Evolutionary conservation across 1,284 basidiomycete species (phyloP), one percentile per base, ranked within the genome.

Genomic region (Ceratobasidium sp.): DNA sequence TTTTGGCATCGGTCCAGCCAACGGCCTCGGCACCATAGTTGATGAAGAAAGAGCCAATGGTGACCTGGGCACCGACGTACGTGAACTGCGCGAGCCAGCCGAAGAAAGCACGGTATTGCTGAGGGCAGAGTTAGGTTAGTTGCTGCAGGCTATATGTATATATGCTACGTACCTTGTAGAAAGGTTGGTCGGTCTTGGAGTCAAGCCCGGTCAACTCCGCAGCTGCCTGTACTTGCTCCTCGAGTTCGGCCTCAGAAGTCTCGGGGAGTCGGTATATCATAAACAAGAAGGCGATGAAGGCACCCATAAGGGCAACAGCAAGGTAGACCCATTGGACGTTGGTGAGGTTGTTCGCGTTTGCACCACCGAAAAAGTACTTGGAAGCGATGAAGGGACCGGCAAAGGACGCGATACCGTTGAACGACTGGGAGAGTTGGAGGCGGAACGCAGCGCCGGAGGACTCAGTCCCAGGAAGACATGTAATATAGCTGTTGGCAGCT

Each of bases 371-470:
- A 81, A 86, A 85, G 80, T 84, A 84, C 78, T 83, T 82, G 19
- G 89, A 89, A 27, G 92, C 92, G 78, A 94, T 94, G 78, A 94
- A 86, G 31, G 93, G 92, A 0, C 93, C 93, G 27, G 90, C 85
- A 79, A 94, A 92, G 0, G 89, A 88, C 0, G 92, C 92, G 48
- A 94, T 84, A 59, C 93, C 92, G 81, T 94, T 92, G 84, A 92
- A 93, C 1, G 90, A 90, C 82, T 94, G 93, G 68, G 90, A 91
- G 80, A 94, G 91, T 80, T 93, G 92, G 46, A 95, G 85, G 56
- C 92, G 87, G 80, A 91, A 89, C 9, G 91, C 90, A 63, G 92
- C 92, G 79, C 90, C 88, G 78, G 88, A 88, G 29, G 89, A 87
- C 6, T 85, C 84, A 48, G 90, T 90, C 16, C 81, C 81, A 5